These are phyloP conservation scores for Phytopythium chamaehyphon DNA, from an alignment of 352 stramenopile species.

Conservation along the genomic window DNA sequence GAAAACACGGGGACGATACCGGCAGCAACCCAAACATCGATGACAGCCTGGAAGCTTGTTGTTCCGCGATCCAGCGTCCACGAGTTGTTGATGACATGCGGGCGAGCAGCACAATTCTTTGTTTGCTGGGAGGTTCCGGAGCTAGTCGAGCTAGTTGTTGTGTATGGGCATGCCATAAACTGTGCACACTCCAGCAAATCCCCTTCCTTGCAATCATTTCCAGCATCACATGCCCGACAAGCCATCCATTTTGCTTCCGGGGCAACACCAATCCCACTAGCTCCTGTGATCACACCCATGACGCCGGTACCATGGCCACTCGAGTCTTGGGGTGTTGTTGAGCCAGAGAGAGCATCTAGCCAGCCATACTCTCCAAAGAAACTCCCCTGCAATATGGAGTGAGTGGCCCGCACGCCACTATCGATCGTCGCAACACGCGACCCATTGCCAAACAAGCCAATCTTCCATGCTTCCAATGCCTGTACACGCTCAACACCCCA, in stretches of 20 bases:
- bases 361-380: slow-evolving; percentile 40
- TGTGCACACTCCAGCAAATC: slow-evolving; percentile 38
- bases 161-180: slow-evolving; percentile 37
- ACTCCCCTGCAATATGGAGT: slow-evolving; percentile 26
- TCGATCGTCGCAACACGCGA: slow-evolving; percentile 46
- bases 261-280: slow-evolving; percentile 26
- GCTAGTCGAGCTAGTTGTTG: not conserved
- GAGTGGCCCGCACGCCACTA: slow-evolving; percentile 32
- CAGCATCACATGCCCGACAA: slow-evolving; percentile 32
- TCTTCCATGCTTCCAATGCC: slow-evolving; percentile 32
- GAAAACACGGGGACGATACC: slow-evolving; percentile 55
- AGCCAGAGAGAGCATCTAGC: slow-evolving; percentile 37
- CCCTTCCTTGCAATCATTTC: slow-evolving; percentile 22
- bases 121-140: slow-evolving; percentile 12
- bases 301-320: slow-evolving; percentile 33
- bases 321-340: slow-evolving; percentile 24
- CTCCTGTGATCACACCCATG: slow-evolving; percentile 28
- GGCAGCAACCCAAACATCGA: slow-evolving; percentile 47
- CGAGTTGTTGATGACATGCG: slow-evolving; percentile 65
- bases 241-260: slow-evolving; percentile 35
- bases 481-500: slow-evolving; percentile 42
- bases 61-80: slow-evolving; percentile 43
- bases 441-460: slow-evolving; percentile 25
- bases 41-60: slow-evolving; percentile 15
- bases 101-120: slow-evolving; percentile 34